These are phyloP conservation scores for Aspergillus steynii DNA, from an alignment of 495 filamentous ascomycete genomes.

Conservation along the genomic window DNA sequence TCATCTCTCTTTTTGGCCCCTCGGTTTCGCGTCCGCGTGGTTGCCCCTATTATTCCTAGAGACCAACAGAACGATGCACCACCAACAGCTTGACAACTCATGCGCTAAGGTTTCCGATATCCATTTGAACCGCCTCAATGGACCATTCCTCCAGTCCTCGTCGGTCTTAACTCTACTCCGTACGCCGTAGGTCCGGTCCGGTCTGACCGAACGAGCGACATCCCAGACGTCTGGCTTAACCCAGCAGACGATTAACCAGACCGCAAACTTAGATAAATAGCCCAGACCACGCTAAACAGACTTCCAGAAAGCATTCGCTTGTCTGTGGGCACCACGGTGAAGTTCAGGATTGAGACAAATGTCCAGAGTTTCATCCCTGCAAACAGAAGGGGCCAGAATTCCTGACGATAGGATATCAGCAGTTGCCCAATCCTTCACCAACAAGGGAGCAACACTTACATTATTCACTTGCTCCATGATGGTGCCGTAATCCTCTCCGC, in stretches of 20 bases:
- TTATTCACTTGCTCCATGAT: conserved; percentile 33
- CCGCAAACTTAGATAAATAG: conserved; percentile 73
- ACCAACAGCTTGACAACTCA: background rate
- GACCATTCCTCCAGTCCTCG: background rate
- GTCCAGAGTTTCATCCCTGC: conserved; percentile 86
- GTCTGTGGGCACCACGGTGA: conserved; percentile 70
- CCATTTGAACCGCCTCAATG: background rate
- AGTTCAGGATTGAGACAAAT: conserved; percentile 70
- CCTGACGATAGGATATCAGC: conserved; percentile 27
- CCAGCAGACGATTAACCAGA: conserved; percentile 25
- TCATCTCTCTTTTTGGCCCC: background rate
- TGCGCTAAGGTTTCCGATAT: background rate
- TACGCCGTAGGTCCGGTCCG: no score
- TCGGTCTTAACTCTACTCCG: background rate
- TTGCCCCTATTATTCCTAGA: background rate
- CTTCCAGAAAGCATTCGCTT: conserved; percentile 67
- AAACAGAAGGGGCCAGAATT: conserved; percentile 66
- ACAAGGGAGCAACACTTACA: conserved; percentile 25
- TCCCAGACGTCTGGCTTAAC: background rate
- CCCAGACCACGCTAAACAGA: conserved; percentile 77
- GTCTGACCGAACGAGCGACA: background rate
- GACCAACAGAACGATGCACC: background rate
- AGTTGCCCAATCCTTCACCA: background rate
- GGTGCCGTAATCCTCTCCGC: conserved; percentile 28
- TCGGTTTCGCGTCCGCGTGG: background rate